Conservation (phyloP, 2,329 filamentous ascomycete genomes). For the Xylaria sp. region DNA sequence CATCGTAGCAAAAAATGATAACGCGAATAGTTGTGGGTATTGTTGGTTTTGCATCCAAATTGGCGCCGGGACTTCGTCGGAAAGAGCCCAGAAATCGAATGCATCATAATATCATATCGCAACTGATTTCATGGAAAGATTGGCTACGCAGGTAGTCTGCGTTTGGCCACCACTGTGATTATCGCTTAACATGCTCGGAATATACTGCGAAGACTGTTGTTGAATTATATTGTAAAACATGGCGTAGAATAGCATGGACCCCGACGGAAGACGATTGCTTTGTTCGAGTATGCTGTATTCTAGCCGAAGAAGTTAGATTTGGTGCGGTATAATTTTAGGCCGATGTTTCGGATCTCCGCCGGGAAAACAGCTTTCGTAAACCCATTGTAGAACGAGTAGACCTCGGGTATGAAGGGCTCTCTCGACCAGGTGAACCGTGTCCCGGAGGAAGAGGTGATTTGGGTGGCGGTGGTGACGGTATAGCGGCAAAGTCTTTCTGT, state of each 20-base stretch:
- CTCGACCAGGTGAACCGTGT: constrained; percentile 15
- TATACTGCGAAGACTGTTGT: neutral
- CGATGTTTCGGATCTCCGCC: constrained; percentile 38
- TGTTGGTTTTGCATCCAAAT: constrained; percentile 17
- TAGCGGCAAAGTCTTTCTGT: constrained; percentile 28
- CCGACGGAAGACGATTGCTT: neutral
- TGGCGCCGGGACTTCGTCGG: constrained; percentile 1
- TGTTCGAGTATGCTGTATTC: neutral
- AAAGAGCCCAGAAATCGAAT: constrained; percentile 16
- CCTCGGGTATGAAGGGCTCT: constrained; percentile 35
- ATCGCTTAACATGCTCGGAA: neutral
- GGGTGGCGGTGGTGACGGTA: constrained; percentile 37
- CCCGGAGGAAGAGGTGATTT: constrained; percentile 31
- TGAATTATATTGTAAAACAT: constrained; percentile 22
- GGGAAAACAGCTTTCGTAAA: constrained; percentile 43
- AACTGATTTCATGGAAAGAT: neutral
- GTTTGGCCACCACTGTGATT: constrained; percentile 2
- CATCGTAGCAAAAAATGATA: constrained; percentile 22
- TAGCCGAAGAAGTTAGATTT: neutral
- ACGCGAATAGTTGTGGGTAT: constrained; percentile 11
- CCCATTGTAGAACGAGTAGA: constrained; percentile 40
- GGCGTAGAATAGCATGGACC: neutral
- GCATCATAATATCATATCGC: constrained; percentile 20
- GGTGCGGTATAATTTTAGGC: constrained; percentile 13
- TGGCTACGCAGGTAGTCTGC: neutral